phyloP scores from a whole-genome alignment of 352 stramenopile species.

The Globisporangium takayamanum region DNA sequence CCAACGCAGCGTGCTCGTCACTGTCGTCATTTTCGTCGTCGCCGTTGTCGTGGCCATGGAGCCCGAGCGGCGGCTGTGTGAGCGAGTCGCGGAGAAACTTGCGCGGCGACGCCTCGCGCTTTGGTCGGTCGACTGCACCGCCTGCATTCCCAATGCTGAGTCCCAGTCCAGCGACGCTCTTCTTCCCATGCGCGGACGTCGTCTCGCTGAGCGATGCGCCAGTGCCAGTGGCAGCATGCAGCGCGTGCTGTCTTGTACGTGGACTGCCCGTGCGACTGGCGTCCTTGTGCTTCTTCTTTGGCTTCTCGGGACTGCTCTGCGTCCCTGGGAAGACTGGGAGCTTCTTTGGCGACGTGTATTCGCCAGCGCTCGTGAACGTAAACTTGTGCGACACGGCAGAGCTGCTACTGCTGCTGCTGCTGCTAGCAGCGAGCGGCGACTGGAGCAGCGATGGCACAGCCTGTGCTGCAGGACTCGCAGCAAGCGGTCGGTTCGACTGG shows the following conservation, averaged over 20 bases:
- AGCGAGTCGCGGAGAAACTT: constrained; percentile 63
- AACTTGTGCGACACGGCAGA: constrained; percentile 35
- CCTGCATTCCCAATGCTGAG: neutral
- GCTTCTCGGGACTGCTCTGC: constrained; percentile 44
- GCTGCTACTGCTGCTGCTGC: neutral
- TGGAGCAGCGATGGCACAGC: constrained; percentile 8
- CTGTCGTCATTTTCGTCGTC: neutral
- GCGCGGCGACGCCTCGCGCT: constrained; percentile 47
- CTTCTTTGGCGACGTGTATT: constrained; percentile 77
- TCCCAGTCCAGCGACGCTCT: too few relatives aligned
- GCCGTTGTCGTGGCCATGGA: constrained; percentile 11
- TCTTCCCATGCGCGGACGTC: too few relatives aligned
- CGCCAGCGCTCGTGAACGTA: constrained; percentile 56
- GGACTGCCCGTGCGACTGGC: constrained; percentile 13
- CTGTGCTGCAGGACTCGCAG: constrained; percentile 21
- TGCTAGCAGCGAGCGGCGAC: constrained; percentile 10
- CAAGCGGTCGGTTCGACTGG: constrained; percentile 47
- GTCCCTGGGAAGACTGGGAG: constrained; percentile 66
- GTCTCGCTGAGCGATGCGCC: neutral
- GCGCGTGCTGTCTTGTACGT: constrained; percentile 12
- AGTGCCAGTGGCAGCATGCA: neutral
- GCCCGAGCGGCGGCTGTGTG: constrained; percentile 6
- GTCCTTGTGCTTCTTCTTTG: constrained; percentile 17
- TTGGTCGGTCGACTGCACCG: constrained; percentile 19
- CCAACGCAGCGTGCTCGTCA: neutral